Evolutionary conservation across 345 rosid species (phyloP).

Genomic region (Cardamine resedifolia): DNA sequence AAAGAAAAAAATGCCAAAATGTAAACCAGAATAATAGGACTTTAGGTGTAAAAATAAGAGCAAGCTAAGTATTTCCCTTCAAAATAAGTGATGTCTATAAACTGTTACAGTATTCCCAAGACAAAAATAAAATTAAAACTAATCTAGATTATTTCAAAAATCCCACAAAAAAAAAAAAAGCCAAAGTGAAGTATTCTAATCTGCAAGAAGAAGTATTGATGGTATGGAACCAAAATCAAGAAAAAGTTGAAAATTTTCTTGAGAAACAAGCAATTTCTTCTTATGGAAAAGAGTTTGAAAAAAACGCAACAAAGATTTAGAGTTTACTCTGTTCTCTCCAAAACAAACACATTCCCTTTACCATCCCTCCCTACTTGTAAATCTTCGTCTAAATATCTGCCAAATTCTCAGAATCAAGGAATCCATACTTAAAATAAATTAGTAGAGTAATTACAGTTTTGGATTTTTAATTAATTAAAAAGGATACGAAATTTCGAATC

Average conservation of each 20-base stretch:
- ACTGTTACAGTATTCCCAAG: not conserved
- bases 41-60: not conserved
- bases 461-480: not conserved
- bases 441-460: not conserved
- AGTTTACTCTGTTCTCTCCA: conserved; percentile 58
- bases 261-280: conserved; percentile 18
- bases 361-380: conserved; percentile 83
- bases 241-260: conserved; percentile 7
- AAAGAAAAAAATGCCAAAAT: not conserved
- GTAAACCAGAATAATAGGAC: not conserved
- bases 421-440: not conserved
- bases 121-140: not conserved
- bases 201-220: not conserved
- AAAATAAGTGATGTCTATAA: too few relatives aligned
- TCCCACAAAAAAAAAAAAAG: not conserved
- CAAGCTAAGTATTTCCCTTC: too few relatives aligned
- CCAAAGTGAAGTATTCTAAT: not conserved
- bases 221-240: not conserved
- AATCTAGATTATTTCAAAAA: not conserved
- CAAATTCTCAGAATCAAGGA: conserved; percentile 40
- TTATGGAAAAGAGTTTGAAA: conserved; percentile 17
- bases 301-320: conserved; percentile 10
- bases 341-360: conserved; percentile 68
- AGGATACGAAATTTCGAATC: conserved; percentile 94
- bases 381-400: conserved; percentile 73